Base-by-base conservation (phyloP, 2,329 filamentous ascomycete species). In the Cryphonectria naterciae region DNA sequence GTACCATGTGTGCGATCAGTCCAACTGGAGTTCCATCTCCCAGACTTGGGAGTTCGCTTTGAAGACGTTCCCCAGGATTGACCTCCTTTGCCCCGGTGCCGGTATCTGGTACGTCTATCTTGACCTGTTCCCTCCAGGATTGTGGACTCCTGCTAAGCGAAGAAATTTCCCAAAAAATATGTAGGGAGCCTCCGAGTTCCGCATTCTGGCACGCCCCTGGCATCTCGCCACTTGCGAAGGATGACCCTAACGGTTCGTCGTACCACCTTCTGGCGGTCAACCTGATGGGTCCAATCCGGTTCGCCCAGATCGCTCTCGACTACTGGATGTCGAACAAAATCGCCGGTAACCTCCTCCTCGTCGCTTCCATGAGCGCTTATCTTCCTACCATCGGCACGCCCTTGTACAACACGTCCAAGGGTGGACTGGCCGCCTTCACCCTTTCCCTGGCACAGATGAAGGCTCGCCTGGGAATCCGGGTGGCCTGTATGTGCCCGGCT, bases 11-110 rank as follows among this genome's bases (percentile, higher is more conserved):
- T 73, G 70, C 25, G 70, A 78, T 68, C 62, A 73, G 37, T 74
- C 72, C 1, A 66, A 73, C 19, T 79, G 79, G 58, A 73, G 60
- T 73, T 78, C 80, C 0, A 77, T 80, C 11, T 70, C 66, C 15
- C 77, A 75, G 1, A 74, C 67, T 32, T 75, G 68, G 65, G 58
- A 70, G 39, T 63, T 68, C 6, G 52, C 75, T 1, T 35, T 77
- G 13, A 60, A 70, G 64, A 70, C 65, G 1, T 76, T 75, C 37
- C 75, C 74, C 13, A 60, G 68, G 8, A 63, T 76, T 35, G 70
- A 77, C 58, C 56, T 75, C 19, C 25, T 76, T 7, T 68, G 73
- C 72, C 73, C 69, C 25, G 68, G 73, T 15, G 74, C 74, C 1
- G 72, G 71, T n/a, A 70, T 74, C 25, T 75, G 54, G 54, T 58